A percentile compares a stretch with the other conserved stretches of the same genome.
Conservation (phyloP, 371 early-diverging fungal genomes). For the Sanchytrium tribonematis region DNA sequence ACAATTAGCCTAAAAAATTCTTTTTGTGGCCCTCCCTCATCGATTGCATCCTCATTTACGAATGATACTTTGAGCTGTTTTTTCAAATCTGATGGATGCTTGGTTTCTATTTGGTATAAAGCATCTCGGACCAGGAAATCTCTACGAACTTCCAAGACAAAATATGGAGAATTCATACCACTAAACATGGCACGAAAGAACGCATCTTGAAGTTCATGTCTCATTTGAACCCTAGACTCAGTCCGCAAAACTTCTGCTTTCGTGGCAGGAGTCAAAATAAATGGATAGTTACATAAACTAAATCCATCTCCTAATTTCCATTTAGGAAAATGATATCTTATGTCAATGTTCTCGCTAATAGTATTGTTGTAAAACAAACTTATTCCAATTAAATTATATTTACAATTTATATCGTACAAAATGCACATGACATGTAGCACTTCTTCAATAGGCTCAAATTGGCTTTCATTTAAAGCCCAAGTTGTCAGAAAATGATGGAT, state of each 20-base stretch:
- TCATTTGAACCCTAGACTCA: slow-evolving; percentile 27
- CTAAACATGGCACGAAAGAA: slow-evolving; percentile 59
- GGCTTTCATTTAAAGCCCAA: neutral
- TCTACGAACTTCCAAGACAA: slow-evolving; percentile 47
- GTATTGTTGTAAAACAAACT: neutral
- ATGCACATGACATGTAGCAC: neutral
- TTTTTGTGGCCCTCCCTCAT: slow-evolving; percentile 50
- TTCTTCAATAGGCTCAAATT: neutral
- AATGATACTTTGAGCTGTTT: slow-evolving; percentile 63
- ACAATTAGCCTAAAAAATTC: slow-evolving; percentile 39
- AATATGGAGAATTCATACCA: slow-evolving; percentile 48
- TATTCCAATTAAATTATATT: neutral
- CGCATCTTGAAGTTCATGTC: slow-evolving; percentile 25
- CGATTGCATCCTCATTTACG: slow-evolving; percentile 44
- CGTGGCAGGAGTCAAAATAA: slow-evolving; percentile 46
- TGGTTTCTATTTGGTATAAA: slow-evolving; percentile 20
- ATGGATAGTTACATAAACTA: slow-evolving; percentile 28
- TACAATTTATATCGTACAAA: neutral
- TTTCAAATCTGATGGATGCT: slow-evolving; percentile 37
- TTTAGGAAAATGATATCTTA: neutral
- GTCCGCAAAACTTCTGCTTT: slow-evolving; percentile 62
- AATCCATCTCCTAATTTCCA: neutral
- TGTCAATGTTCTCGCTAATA: neutral
- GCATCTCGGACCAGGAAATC: slow-evolving; percentile 60
- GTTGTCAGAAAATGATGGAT: neutral